Base-by-base conservation (phyloP, 2,329 filamentous ascomycete genomes). In the Microdochium trichocladiopsis region DNA sequence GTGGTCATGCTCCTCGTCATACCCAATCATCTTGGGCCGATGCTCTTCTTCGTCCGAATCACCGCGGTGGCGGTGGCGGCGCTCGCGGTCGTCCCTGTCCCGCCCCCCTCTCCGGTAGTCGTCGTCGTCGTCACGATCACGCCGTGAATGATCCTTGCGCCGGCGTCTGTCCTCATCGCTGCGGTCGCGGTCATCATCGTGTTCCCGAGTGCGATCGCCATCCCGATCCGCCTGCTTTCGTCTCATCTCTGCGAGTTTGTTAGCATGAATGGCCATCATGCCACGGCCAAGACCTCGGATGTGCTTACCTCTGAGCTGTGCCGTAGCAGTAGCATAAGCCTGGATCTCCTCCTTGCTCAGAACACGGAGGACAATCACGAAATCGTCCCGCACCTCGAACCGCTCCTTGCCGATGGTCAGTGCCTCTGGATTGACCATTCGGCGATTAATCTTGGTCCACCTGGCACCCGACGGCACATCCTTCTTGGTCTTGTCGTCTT, bases 361-460 rank as follows among this genome's bases (percentile, higher is more conserved):
- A 8, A 96, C 93, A 52, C 92, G 79, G 52, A 97, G 76, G 2
- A 96, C 91, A 66, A 96, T 96, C 54, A 97, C 91, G 67, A 91
- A 95, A 63, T 96, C 91, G 54, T 91, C 82, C n/a, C 91, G 82
- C 61, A 95, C 88, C 69, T 97, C 93, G 59, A 88, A 97, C 25
- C 93, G 80, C 72, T 96, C 92, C 61, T 94, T 88, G n/a, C 88
- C 88, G 55, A 88, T 80, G 53, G 89, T 87, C 48, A 97, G 72
- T 1, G 92, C 91, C 60, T 93, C 88, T 0, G 92, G 91, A 60
- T 95, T 96, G 61, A 97, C 92, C 52, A 95, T 79, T 58, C 87
- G 84, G 52, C 92, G 84, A 65, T 87, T 89, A 64, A 97, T 92
- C 72, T 94, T 95, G 48, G 92, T 96, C 92, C 92, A 96, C 51